phyloP scores from a whole-genome alignment of 768 basidiomycete species.

The Kwoniella shandongensis region DNA sequence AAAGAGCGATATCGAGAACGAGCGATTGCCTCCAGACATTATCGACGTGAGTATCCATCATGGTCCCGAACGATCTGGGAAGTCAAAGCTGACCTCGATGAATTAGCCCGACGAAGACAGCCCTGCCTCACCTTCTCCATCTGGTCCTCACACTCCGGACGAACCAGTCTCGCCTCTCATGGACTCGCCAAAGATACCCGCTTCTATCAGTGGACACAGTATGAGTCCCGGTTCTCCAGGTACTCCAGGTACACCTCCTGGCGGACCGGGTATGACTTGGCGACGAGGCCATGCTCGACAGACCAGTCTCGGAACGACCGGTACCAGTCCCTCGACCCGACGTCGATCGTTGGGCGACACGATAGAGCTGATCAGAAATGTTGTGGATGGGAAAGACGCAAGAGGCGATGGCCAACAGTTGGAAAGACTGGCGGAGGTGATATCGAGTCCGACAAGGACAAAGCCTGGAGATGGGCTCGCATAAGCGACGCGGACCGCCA shows the following conservation, averaged over 20 bases:
- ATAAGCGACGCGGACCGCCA: neutral
- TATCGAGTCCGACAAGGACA: constrained; percentile 45
- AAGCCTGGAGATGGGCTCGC: constrained; percentile 11
- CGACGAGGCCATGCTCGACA: constrained; percentile 63
- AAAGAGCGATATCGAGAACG: constrained; percentile 98
- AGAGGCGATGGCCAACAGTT: constrained; percentile 52
- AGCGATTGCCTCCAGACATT: constrained; percentile 92
- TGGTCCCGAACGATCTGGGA: neutral
- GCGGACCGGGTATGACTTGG: constrained; percentile 51
- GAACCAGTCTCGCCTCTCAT: constrained; percentile 33
- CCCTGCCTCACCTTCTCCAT: constrained; percentile 46
- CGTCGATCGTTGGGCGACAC: constrained; percentile 92
- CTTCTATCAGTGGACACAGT: constrained; percentile 2
- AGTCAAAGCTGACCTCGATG: constrained; percentile 46
- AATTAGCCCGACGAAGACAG: constrained; percentile 53
- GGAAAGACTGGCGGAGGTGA: constrained; percentile 51
- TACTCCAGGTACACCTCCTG: constrained; percentile 34
- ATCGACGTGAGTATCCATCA: constrained; percentile 65
- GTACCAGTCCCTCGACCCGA: constrained; percentile 89
- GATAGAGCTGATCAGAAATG: constrained; percentile 90
- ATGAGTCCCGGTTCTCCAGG: constrained; percentile 20
- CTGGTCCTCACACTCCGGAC: constrained; percentile 45
- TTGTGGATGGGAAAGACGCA: constrained; percentile 71
- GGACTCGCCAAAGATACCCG: constrained; percentile 5
- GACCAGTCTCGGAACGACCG: constrained; percentile 87